phyloP scores from a whole-genome alignment of 2,329 filamentous ascomycete species.

The Clonostachys sp. region DNA sequence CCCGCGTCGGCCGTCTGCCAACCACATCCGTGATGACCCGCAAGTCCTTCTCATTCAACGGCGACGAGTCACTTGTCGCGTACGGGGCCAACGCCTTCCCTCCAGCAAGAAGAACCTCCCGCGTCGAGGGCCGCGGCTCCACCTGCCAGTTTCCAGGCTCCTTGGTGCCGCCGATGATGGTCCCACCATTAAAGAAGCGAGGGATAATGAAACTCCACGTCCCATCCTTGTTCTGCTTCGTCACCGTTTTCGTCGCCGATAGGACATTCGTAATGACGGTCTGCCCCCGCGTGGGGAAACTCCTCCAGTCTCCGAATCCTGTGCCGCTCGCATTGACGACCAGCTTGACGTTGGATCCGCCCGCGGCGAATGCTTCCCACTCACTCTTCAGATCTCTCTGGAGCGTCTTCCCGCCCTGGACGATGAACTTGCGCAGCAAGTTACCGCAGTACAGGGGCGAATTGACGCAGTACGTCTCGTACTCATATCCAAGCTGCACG shows the following conservation, averaged over 20 bases:
- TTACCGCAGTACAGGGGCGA: slow-evolving; percentile 45
- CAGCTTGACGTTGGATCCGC: slow-evolving; percentile 9
- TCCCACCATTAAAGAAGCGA: slow-evolving; percentile 55
- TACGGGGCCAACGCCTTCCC: slow-evolving; percentile 19
- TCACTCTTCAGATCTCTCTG: slow-evolving; percentile 17
- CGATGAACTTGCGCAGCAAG: slow-evolving; percentile 21
- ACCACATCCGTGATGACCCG: slow-evolving; percentile 35
- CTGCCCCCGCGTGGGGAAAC: slow-evolving; percentile 27
- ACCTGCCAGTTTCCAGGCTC: slow-evolving; percentile 50
- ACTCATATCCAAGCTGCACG: slow-evolving; percentile 38
- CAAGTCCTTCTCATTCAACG: slow-evolving; percentile 12
- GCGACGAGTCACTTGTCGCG: slow-evolving; percentile 7
- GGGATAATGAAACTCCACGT: slow-evolving; percentile 59
- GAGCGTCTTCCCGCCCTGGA: slow-evolving; percentile 19
- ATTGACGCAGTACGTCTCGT: slow-evolving; percentile 40
- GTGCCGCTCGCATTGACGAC: slow-evolving; percentile 25
- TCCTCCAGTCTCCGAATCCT: slow-evolving; percentile 22
- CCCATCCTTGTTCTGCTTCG: slow-evolving; percentile 58
- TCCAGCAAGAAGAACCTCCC: slow-evolving; percentile 37
- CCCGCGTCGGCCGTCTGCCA: slow-evolving; percentile 35
- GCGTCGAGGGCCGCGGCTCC: slow-evolving; percentile 36
- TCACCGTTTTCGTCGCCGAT: slow-evolving; percentile 36
- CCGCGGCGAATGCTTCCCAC: slow-evolving; percentile 20
- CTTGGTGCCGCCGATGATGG: slow-evolving; percentile 61
- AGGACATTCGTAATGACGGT: slow-evolving; percentile 28